Base-by-base conservation (phyloP, 73 alveolate genomes). In the Stentor roeselii region DNA sequence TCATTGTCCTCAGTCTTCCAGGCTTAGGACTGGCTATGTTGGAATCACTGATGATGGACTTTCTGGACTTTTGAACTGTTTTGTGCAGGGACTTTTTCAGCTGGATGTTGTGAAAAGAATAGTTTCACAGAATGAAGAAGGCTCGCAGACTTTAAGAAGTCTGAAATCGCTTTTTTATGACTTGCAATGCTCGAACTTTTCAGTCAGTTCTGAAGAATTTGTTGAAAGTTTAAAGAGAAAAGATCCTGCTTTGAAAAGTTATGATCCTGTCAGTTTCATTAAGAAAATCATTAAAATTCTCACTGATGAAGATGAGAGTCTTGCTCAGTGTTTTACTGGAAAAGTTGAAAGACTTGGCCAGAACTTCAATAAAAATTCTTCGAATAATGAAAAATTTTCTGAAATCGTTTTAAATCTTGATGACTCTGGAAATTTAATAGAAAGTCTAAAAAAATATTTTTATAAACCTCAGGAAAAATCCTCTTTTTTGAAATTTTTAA, bases 31-130 rank as follows among this genome's bases (percentile, higher is more conserved):
- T 0, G 88, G 88, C 82, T 91, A 84, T 82, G 92, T 89, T 76
- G 99, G 99, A 0, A 83, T 93, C 32, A 82, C 87, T 42, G 93
- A 95, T 83, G 99, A 95, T 75, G 99, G 99, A 0, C 93, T 94
- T 3, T 93, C 99, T 21, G 93, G 99, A 75, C 93, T 93, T 89
- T 83, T 95, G 89, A 95, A 95, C 86, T 84, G 95, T 40, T 83
- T 95, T 83, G 42, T 95, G 32, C 96, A 95, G 83, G 93, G 96
- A 3, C 86, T 93, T 42, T 95, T 89, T 86, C 83, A 92, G 34
- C 88, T 93, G 30, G 77, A 82, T 42, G 94, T 96, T 39, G 89
- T 95, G 82, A 88, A 94, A 84, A 91, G 88, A 85, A 97, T 96
- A 3, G 97, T 95, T 36, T 95, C 88, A 86, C 92, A 75, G 40